Evolutionary conservation across 768 basidiomycete species (phyloP).

Genomic region (Pisolithus microcarpus): DNA sequence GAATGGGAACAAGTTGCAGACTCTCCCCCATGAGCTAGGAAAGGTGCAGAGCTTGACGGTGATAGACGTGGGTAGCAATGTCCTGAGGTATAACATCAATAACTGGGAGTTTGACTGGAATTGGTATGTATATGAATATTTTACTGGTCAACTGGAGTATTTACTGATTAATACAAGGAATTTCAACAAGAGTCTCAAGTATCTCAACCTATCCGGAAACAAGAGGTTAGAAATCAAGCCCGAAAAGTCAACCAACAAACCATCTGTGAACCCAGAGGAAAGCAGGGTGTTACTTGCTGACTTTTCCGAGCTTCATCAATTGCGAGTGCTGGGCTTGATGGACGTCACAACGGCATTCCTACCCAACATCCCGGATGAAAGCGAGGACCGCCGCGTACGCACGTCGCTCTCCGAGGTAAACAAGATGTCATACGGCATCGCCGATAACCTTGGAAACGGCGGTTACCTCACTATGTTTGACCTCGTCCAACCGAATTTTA

Average conservation of each 20-base stretch:
- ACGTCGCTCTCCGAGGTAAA: constrained; percentile 85
- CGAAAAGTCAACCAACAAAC: constrained; percentile 35
- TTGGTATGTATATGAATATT: constrained; percentile 51
- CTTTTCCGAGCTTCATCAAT: constrained; percentile 77
- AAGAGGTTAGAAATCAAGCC: constrained; percentile 94
- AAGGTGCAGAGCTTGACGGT: constrained; percentile 72
- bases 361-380: constrained; percentile 72
- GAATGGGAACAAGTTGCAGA: constrained; percentile 92
- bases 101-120: constrained; percentile 99
- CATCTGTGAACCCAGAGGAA: constrained; percentile 15
- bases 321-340: constrained; percentile 94
- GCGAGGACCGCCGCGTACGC: constrained; percentile 83
- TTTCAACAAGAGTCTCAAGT: constrained; percentile 87
- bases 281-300: constrained; percentile 54
- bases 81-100: constrained; percentile 93
- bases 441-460: constrained; percentile 78
- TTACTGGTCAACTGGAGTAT: background rate
- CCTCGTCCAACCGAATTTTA: constrained; percentile 83
- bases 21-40: constrained; percentile 83
- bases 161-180: constrained; percentile 54
- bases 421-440: constrained; percentile 93
- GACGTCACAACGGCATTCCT: constrained; percentile 71
- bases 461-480: constrained; percentile 87
- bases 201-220: constrained; percentile 96
- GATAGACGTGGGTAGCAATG: constrained; percentile 90